These are phyloP conservation scores for Populus davidiana DNA, from an alignment of 345 rosid genomes.

Conservation along the genomic window DNA sequence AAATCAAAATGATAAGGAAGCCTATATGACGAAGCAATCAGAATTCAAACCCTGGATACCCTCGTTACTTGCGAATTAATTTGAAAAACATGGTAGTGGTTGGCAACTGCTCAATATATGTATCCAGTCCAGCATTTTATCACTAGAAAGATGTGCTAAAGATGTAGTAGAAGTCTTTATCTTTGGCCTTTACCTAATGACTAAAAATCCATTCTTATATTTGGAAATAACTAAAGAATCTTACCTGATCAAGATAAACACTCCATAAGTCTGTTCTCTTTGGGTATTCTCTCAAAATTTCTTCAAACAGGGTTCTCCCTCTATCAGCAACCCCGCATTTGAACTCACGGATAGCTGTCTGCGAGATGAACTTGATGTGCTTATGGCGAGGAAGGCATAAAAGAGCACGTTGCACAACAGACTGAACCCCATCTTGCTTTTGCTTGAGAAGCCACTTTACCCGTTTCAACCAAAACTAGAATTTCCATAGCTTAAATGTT, in stretches of 20 bases:
- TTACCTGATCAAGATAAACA: conserved; percentile 88
- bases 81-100: too few relatives aligned
- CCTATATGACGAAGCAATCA: too few relatives aligned
- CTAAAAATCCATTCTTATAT: background rate
- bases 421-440: conserved; percentile 59
- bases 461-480: conserved; percentile 75
- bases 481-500: conserved; percentile 13
- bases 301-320: conserved; percentile 87
- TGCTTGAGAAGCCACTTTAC: conserved; percentile 54
- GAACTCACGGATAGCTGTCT: conserved; percentile 82
- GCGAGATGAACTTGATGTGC: conserved; percentile 83
- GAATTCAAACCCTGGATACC: too few relatives aligned
- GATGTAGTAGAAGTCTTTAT: too few relatives aligned
- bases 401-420: conserved; percentile 64
- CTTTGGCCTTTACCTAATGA: background rate
- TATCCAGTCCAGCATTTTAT: too few relatives aligned
- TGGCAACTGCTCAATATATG: too few relatives aligned
- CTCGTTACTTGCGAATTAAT: too few relatives aligned
- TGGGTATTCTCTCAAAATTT: conserved; percentile 79
- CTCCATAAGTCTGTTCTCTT: conserved; percentile 97
- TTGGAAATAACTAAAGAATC: conserved; percentile 1
- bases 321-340: conserved; percentile 84
- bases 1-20: background rate
- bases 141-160: too few relatives aligned
- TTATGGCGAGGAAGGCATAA: conserved; percentile 76